Evolutionary conservation across 2,329 filamentous ascomycete genomes (phyloP), one percentile per base, ranked within the genome.

Genomic region (Phaeophleospora eucalypticola): DNA sequence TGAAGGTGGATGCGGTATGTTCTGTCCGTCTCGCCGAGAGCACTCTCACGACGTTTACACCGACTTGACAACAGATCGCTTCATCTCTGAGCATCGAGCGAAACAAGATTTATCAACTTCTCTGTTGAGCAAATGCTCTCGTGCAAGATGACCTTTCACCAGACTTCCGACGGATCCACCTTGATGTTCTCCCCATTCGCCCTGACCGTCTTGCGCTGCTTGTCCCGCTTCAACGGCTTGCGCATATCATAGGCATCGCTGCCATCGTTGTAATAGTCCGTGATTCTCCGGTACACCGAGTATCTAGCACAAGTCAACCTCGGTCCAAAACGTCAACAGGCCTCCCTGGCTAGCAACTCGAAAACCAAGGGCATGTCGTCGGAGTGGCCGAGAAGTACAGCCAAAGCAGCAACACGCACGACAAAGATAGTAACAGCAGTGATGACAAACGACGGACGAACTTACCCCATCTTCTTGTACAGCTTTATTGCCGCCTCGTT

Each of bases 161-260:
- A 96, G 43, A 98, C 90, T 70, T 96, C 88, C 51, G 87, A 82
- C 2, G 90, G 88, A 40, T 79, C 74, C 19, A 98, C 89, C 58
- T 80, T 77, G 64, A 87, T 82, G 48, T 81, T 76, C 72, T 93
- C 86, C 15, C 93, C 93, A 58, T 91, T 81, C 44, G 84, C 80
- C 55, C 93, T 80, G 39, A 95, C 78, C 68, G 94, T 88, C 66
- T 87, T 79, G 48, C 78, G 71, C 46, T 84, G 79, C 66, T 78
- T 80, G 70, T 98, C 93, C 62, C 90, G 80, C 68, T 80, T 86
- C 72, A 91, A 81, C 32, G 89, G 81, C 67, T 96, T 97, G 56
- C 93, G 82, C 93, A 98, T 98, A 71, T 98, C 93, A 66, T 88
- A 93, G 15, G 91, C 93, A 72, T 97, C 91, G 68, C 95, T 89